Percentiles rank a stretch among this genome's conserved stretches.
Conservation (phyloP, 140 eudicot genomes). For the Oenanthe javanica region DNA sequence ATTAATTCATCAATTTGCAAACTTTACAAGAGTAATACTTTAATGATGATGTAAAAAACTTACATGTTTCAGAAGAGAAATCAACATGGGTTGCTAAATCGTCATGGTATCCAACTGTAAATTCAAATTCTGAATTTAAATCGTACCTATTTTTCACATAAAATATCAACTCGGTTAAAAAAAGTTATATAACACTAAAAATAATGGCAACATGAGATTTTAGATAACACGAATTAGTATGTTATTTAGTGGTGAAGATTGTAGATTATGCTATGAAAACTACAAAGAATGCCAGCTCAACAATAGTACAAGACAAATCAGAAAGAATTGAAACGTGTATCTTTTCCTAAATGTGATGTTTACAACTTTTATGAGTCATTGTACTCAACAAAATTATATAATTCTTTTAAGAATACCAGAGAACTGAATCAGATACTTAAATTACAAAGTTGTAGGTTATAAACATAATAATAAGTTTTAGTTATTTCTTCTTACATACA, state of each 20-base stretch:
- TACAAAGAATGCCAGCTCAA: neutral
- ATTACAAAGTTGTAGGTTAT: neutral
- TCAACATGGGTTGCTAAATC: conserved; percentile 73
- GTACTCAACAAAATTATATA: neutral
- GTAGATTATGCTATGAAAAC: neutral
- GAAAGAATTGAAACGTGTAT: neutral
- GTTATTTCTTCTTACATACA: neutral
- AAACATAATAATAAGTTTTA: neutral
- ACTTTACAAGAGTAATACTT: neutral
- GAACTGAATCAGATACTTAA: neutral
- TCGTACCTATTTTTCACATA: conserved; percentile 49
- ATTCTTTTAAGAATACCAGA: neutral
- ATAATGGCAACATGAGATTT: conserved; percentile 4
- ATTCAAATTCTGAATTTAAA: conserved; percentile 39
- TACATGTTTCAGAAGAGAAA: conserved; percentile 70
- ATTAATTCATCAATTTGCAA: neutral
- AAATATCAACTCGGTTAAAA: conserved; percentile 1
- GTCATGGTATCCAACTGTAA: conserved; percentile 59
- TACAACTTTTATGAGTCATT: neutral
- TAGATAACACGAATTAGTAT: neutral
- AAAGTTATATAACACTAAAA: neutral
- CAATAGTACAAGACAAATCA: neutral
- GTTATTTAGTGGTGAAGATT: neutral
- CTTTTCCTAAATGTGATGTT: neutral
- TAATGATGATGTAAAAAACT: conserved; percentile 13